Base-by-base conservation (phyloP, 73 alveolate genomes). In the Stentor coeruleus region DNA sequence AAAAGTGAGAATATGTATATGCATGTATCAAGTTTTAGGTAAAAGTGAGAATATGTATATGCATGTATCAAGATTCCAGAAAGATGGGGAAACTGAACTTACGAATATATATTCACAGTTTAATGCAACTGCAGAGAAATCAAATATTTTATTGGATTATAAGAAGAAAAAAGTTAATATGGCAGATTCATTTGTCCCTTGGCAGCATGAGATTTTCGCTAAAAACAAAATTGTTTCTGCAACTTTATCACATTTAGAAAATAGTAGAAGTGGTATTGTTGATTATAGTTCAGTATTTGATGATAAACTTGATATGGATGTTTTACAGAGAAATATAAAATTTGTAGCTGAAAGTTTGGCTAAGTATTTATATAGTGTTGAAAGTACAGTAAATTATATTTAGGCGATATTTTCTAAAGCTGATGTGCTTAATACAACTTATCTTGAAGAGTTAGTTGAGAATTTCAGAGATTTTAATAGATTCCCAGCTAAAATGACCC, bases 141-240 rank as follows among this genome's bases (percentile, higher is more conserved):
- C 80, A 85, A 85, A 59, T 14, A 81, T 82, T 37, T 59, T 66
- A 59, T 83, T 90, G 81, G 86, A 86, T 81, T 90, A 86, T 83
- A 79, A 77, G n/a, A 90, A 90, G 84, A 90, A 90, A 79, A 90
- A 90, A 74, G 86, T 90, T 41, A 86, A 86, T 84, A 86, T 90
- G 86, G 87, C 81, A 30, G 91, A 90, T 73, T 85, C 83, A 59
- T 90, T 74, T 80, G 89, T 86, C 28, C 95, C 95, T 59, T 90
- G 95, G 95, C 89, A 90, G 60, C 95, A 90, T 55, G 95, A 90
- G 72, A 89, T 79, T 82, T 86, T 90, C 73, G 82, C 91, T 38
- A 90, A 86, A 76, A 90, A 77, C 59, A 90, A 90, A 86, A 85
- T 90, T 82, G 66, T 86, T 39, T 87, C 93, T 3, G 95, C 93